Base-by-base conservation (phyloP, 495 filamentous ascomycete genomes). In the Aspergillus mulundensis region DNA sequence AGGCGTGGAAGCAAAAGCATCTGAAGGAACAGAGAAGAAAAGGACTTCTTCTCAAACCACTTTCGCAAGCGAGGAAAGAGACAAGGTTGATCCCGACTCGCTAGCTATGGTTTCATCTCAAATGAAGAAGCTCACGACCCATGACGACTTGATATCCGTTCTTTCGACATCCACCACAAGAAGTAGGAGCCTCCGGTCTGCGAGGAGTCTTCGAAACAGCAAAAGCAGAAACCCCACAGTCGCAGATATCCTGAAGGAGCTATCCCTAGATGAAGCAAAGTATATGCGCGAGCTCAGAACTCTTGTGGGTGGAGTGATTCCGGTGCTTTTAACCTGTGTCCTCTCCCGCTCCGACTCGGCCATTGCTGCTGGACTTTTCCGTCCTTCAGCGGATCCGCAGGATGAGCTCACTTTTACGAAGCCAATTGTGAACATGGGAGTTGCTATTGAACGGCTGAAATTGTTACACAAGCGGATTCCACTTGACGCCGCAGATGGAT, bases 241-340 rank as follows among this genome's bases (percentile, higher is more conserved):
- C 12, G 73, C 76, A 16, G 90, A 90, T 54, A 66, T 99, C 21
- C 80, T 99, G 69, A 76, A 82, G 40, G 93, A 97, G 62, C 81
- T 99, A 53, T 77, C 81, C 14, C 78, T 84, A 5, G 95, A 97
- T 57, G 95, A 99, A 69, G 73, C 81, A 18, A 91, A 94, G 62
- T 99, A 97, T 66, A 87, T 86, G 74, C 87, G 92, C 21, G 94
- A 99, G 66, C 79, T 99, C 11, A 91, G 88, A 56, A 96, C 94
- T 16, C 73, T 99, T 20, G 93, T 97, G 11, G 95, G 95, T 58
- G 95, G 95, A 50, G 94, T 99, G 16, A 88, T 99, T 51, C 95
- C 94, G 8, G 95, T 97, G 8, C 81, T 99, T 2, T 73, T 97
- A 50, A 88, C 81, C 10, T 91, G 91, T 58, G 90, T 96, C 18